Percentiles rank a stretch among this genome's conserved stretches.
Evolutionary conservation across 2,329 filamentous ascomycete species (phyloP).

Genomic region (Aspergillus uvarum): DNA sequence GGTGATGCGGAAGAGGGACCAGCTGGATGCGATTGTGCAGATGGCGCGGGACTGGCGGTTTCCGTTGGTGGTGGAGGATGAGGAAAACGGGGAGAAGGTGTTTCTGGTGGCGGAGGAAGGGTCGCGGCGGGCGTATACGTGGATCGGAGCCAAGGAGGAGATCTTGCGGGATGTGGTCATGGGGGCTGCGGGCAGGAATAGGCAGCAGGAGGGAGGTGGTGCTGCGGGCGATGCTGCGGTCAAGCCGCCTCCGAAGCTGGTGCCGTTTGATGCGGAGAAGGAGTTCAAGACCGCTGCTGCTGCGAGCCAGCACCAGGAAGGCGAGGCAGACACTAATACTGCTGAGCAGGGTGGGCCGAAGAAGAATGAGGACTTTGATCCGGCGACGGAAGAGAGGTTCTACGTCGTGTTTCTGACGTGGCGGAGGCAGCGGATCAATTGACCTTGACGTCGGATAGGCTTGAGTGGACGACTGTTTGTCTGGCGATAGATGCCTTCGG

Average conservation of each 20-base stretch:
- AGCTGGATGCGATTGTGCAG: background rate
- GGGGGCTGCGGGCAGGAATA: background rate
- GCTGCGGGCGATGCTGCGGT: background rate
- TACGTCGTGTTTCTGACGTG: background rate
- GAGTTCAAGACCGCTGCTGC: background rate
- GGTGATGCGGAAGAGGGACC: background rate
- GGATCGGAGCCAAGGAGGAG: slow-evolving; percentile 1
- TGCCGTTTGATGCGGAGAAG: background rate
- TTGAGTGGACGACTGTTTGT: too few relatives aligned
- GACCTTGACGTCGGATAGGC: background rate
- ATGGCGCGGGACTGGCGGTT: background rate
- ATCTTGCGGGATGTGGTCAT: background rate
- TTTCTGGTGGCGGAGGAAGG: background rate
- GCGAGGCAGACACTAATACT: background rate
- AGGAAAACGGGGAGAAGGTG: background rate
- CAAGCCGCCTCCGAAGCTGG: background rate
- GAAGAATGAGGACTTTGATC: background rate
- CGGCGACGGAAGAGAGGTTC: background rate
- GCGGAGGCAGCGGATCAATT: background rate
- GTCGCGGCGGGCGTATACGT: background rate
- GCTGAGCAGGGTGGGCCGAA: background rate
- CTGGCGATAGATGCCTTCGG: too few relatives aligned
- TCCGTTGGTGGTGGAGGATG: background rate
- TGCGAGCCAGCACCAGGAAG: background rate
- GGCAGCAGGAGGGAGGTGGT: too few relatives aligned